Conservation (phyloP, 148 eudicot genomes). For the Heliamphora exappendiculata region DNA sequence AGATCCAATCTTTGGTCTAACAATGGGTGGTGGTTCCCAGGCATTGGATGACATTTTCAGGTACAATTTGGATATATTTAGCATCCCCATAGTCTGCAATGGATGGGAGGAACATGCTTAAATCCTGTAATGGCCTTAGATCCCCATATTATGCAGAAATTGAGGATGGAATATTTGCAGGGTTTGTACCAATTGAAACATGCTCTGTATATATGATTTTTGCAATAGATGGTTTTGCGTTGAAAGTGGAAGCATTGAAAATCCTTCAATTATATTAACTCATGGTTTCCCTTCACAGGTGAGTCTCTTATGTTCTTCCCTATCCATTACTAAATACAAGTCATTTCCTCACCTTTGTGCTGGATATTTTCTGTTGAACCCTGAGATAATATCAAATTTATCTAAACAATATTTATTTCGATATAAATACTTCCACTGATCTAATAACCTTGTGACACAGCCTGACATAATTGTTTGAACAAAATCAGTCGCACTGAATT, state of each 20-base stretch:
- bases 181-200: conserved; percentile 49
- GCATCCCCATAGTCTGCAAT: neutral
- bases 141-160: conserved; percentile 39
- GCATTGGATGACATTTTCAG: conserved; percentile 75
- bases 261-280: conserved; percentile 65
- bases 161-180: conserved; percentile 74
- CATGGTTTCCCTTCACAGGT: conserved; percentile 99
- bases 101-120: neutral
- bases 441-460: neutral
- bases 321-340: neutral
- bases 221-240: conserved; percentile 96
- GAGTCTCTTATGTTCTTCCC: conserved; percentile 17
- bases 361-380: neutral
- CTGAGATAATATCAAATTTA: neutral
- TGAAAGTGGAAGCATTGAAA: conserved; percentile 73
- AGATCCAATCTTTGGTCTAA: conserved; percentile 91
- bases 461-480: neutral
- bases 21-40: conserved; percentile 82
- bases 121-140: conserved; percentile 18
- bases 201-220: conserved; percentile 46
- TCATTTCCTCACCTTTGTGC: neutral
- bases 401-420: neutral
- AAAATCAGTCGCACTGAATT: neutral
- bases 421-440: neutral
- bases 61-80: conserved; percentile 34